Base-by-base conservation (phyloP, 1,139 yeast species). In the Geotrichum carabidarum region DNA sequence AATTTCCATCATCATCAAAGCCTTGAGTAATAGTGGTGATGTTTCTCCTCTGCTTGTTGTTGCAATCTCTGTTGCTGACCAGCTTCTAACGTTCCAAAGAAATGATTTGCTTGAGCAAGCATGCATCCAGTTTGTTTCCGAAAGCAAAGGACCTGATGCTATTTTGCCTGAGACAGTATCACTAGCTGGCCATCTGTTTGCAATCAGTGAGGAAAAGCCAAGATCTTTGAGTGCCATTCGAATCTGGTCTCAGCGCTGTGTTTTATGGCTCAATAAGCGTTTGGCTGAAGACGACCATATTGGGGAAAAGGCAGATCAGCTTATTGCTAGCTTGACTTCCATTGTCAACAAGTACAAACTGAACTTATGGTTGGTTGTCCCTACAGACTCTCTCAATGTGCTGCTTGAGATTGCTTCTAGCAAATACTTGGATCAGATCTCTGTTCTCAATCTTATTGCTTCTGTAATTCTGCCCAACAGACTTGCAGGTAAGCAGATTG, bases 341-440 rank as follows among this genome's bases (percentile, higher is more conserved):
- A 38, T 52, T 42, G 44, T 49, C 18, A 51, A 52, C 41, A 44
- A 50, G 35, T 45, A 56, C 44, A 46, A 49, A 15, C 47, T 64
- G 8, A 64, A 74, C n/a, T 58, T 82, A 8, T 75, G 83, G 78
- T 67, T 71, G 8, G 58, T 75, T 14, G 74, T 81, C 11, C 78
- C 84, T 2, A 63, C 68, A 5, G 65, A 75, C 5, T 72, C 83
- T 43, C 59, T 86, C 12, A 84, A 86, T 60, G 74, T 95, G 0
- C 86, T 86, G 60, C 68, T 87, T 37, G 94, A 88, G 66, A 88
- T 80, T 14, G 67, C 84, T 4, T 71, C 85, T 27, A 70, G 71
- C 4, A 65, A 70, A 47, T 86, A 88, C 84, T 64, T 80, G 2
- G 60, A 69, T n/a, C 64, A 70, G 15, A 64, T 62, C 1, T 67